These are phyloP conservation scores for Orbilia blumenaviensis DNA, from an alignment of 2,329 filamentous ascomycete species.

Conservation along the genomic window DNA sequence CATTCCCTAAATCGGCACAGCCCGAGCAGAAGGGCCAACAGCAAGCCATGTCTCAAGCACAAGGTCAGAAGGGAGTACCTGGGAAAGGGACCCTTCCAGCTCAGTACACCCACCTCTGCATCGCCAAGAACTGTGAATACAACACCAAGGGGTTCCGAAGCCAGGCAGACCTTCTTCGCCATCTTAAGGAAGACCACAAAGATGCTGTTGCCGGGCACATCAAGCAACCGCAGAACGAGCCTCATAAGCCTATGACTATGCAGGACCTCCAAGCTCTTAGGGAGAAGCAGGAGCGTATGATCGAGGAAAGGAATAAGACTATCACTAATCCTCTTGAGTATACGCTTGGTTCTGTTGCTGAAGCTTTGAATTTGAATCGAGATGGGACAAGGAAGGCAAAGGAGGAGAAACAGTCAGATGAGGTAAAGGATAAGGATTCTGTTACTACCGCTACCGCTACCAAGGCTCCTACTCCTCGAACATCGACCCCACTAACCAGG, in stretches of 20 bases:
- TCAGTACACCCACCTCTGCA: conserved; percentile 36
- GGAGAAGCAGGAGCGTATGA: conserved; percentile 32
- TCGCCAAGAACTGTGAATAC: conserved; percentile 45
- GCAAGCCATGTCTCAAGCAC: background rate
- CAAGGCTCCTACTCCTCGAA: conserved; percentile 27
- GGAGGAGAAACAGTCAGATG: conserved; percentile 33
- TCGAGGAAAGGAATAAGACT: conserved; percentile 34
- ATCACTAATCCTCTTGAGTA: conserved; percentile 51
- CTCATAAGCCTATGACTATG: background rate
- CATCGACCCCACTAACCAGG: conserved; percentile 32
- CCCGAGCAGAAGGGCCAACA: conserved; percentile 8
- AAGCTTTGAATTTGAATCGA: conserved; percentile 32
- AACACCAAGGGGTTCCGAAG: conserved; percentile 33
- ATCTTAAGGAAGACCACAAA: conserved; percentile 47
- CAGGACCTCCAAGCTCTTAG: conserved; percentile 10
- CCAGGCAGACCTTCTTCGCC: conserved; percentile 31
- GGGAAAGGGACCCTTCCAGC: conserved; percentile 18
- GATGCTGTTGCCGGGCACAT: conserved; percentile 13
- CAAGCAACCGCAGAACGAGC: conserved; percentile 16
- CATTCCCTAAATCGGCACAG: conserved; percentile 23
- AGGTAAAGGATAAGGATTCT: conserved; percentile 38
- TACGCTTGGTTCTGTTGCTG: conserved; percentile 40
- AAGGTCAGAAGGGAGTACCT: background rate
- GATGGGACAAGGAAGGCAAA: conserved; percentile 45
- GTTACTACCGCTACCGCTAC: background rate